Evolutionary conservation across 805 yeast genomes (phyloP).

Genomic region (Teunomyces tritomae): DNA sequence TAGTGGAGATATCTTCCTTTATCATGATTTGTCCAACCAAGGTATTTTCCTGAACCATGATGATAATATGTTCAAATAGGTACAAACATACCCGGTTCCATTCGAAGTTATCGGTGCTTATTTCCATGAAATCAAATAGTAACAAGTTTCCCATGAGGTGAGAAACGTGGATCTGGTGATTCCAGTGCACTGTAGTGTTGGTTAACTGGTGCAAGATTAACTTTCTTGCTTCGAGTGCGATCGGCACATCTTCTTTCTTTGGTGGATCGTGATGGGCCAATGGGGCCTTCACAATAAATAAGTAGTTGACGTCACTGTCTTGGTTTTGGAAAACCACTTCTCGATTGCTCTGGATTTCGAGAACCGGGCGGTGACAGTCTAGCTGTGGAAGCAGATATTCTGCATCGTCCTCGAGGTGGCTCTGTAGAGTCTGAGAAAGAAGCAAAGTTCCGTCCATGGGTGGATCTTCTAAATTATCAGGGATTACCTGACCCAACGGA

Average conservation of each 20-base stretch:
- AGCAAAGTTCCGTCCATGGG: neutral
- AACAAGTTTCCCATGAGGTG: slow-evolving; percentile 22
- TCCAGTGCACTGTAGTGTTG: slow-evolving; percentile 6
- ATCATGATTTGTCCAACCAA: slow-evolving; percentile 43
- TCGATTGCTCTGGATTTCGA: neutral
- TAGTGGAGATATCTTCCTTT: slow-evolving; percentile 32
- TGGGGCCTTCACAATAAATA: slow-evolving; percentile 21
- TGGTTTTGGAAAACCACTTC: neutral
- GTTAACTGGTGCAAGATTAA: slow-evolving; percentile 1
- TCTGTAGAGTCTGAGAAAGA: neutral
- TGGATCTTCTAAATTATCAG: slow-evolving; percentile 11
- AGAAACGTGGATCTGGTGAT: neutral
- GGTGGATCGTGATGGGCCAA: slow-evolving; percentile 6
- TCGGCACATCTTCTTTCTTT: neutral
- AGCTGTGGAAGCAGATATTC: neutral
- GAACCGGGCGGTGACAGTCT: neutral
- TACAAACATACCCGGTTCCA: slow-evolving; percentile 40
- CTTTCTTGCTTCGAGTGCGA: neutral
- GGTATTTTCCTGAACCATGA: slow-evolving; percentile 22
- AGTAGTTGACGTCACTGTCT: slow-evolving; percentile 13
- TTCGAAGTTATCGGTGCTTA: slow-evolving; percentile 40
- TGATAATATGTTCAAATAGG: slow-evolving; percentile 29
- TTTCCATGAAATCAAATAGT: slow-evolving; percentile 41
- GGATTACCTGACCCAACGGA: slow-evolving; percentile 12
- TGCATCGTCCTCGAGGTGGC: neutral